These are phyloP conservation scores for Melaleuca quinquenervia DNA, from an alignment of 345 rosid genomes.

Conservation along the genomic window DNA sequence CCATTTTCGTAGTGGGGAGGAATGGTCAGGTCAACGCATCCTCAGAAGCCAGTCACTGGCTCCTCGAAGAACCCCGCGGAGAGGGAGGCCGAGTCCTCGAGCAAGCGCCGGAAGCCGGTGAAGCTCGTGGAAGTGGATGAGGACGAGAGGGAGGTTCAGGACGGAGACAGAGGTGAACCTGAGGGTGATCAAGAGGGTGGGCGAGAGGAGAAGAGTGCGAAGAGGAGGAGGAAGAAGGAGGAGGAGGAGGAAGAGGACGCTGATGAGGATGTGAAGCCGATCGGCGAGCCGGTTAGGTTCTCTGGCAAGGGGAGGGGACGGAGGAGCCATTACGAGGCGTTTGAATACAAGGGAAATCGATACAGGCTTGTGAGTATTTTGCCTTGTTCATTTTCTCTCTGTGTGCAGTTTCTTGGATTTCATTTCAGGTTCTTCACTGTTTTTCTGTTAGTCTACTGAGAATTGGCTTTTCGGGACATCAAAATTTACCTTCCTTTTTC, in stretches of 20 bases:
- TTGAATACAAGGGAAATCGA: conserved; percentile 53
- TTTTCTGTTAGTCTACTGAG: no score
- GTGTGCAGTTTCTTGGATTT: no score
- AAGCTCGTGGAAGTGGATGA: conserved; percentile 24
- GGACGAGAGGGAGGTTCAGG: no score
- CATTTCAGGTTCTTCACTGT: no score
- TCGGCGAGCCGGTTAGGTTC: conserved; percentile 42
- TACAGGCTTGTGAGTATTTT: conserved; percentile 61
- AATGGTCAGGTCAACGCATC: no score
- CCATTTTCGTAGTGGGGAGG: no score
- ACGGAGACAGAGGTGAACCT: not conserved
- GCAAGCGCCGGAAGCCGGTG: conserved; percentile 36
- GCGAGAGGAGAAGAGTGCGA: conserved; percentile 42
- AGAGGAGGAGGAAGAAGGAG: conserved; percentile 18
- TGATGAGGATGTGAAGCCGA: conserved; percentile 69
- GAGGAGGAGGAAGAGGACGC: conserved; percentile 44
- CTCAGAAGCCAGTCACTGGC: not conserved
- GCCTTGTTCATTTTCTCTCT: no score
- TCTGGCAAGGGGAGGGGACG: conserved; percentile 67
- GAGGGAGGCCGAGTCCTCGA: conserved; percentile 10
- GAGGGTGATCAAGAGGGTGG: conserved; percentile 19
- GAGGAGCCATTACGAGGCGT: conserved; percentile 43
- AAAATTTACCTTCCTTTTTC: no score
- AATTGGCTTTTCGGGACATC: no score
- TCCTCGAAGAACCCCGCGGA: not conserved